Conservation (phyloP, 331 rosid genomes). For the Dryas integrifolia region DNA sequence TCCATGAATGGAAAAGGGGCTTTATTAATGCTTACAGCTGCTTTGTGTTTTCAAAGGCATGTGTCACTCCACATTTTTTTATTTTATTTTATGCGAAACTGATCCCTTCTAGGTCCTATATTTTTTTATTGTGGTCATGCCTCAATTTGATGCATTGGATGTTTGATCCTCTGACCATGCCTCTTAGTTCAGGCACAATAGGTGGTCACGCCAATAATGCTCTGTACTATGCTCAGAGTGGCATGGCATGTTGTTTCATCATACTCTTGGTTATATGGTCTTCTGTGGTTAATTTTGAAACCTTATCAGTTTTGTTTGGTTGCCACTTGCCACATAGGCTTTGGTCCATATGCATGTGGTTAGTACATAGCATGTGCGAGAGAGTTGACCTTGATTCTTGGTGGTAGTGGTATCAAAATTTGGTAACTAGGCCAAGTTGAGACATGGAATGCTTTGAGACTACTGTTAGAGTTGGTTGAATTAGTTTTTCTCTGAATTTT, state of each 20-base stretch:
- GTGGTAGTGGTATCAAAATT: not conserved
- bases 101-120: not conserved
- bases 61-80: not conserved
- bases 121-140: not conserved
- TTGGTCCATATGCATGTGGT: not conserved
- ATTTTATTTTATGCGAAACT: not conserved
- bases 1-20: not conserved
- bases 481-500: not conserved
- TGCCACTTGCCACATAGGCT: not conserved
- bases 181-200: not conserved
- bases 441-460: not conserved
- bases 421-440: not conserved
- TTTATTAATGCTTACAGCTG: not conserved
- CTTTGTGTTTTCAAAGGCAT: not conserved
- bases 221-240: not conserved
- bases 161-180: not conserved
- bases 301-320: not conserved
- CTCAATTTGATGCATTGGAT: not conserved
- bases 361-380: not conserved
- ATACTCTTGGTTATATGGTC: not conserved
- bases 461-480: not conserved
- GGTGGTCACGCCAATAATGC: not conserved
- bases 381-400: conserved; percentile 7
- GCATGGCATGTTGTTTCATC: not conserved
- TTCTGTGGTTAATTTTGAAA: not conserved